These are phyloP conservation scores for Allium sativum DNA, from an alignment of 106 monocot genomes.

Conservation along the genomic window DNA sequence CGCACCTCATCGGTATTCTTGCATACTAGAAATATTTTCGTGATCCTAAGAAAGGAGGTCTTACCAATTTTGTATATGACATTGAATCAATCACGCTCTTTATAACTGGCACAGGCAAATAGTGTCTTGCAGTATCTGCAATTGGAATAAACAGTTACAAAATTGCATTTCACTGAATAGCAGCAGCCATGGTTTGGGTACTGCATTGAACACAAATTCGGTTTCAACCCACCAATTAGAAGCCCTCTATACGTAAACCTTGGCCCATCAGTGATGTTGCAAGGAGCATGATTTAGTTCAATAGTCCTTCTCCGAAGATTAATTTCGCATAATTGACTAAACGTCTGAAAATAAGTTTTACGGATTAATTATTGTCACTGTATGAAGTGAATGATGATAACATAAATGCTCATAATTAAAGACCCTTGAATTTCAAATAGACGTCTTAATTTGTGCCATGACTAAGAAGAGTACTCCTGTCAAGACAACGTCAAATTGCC, in stretches of 20 bases:
- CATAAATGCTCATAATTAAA: no score
- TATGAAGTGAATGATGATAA: no score
- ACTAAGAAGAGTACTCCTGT: no score
- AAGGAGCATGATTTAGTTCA: constrained; percentile 62
- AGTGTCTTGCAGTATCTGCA: constrained; percentile 93
- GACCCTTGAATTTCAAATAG: no score
- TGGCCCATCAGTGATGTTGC: constrained; percentile 63
- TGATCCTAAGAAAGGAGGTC: constrained; percentile 3
- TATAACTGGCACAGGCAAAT: constrained; percentile 55
- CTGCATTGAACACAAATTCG: neutral
- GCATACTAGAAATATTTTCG: neutral
- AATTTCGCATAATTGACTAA: constrained; percentile 76
- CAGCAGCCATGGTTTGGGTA: no score
- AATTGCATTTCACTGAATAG: neutral
- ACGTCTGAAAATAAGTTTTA: constrained; percentile 47
- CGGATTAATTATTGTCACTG: no score
- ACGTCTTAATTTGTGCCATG: no score
- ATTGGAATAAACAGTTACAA: constrained; percentile 2
- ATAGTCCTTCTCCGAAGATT: constrained; percentile 45
- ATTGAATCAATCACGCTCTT: constrained; percentile 91
- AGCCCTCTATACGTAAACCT: constrained; percentile 84
- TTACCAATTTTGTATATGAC: constrained; percentile 83
- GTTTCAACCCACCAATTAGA: constrained; percentile 55
- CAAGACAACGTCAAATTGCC: no score
- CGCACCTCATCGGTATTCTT: neutral